Percentiles rank a stretch among this genome's conserved stretches.
Conservation (phyloP, 805 yeast species). For the Spathaspora sp. region DNA sequence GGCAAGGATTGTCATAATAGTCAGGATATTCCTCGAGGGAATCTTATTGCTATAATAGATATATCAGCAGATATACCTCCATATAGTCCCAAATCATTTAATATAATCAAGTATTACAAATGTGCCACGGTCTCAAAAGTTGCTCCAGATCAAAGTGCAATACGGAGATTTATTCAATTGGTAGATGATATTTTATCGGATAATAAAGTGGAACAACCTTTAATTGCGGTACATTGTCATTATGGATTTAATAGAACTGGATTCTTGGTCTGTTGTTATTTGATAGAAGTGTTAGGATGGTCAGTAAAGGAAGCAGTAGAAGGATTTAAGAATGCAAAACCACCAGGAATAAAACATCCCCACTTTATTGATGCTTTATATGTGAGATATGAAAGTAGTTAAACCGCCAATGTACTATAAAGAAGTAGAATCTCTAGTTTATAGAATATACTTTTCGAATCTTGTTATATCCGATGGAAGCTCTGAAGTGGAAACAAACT, state of each 20-base stretch:
- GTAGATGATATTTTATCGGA: conserved; percentile 43
- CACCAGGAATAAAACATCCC: conserved; percentile 74
- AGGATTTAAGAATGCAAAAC: conserved; percentile 53
- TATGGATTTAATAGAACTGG: conserved; percentile 82
- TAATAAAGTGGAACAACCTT: conserved; percentile 24
- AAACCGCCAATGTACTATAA: background rate
- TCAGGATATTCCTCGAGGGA: conserved; percentile 20
- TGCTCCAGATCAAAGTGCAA: conserved; percentile 62
- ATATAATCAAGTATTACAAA: conserved; percentile 56
- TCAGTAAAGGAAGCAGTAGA: conserved; percentile 59
- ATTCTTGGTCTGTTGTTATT: conserved; percentile 63
- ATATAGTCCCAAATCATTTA: conserved; percentile 57
- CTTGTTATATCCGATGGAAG: no score
- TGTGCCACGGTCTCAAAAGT: conserved; percentile 77
- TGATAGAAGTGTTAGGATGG: conserved; percentile 59
- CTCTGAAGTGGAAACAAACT: no score
- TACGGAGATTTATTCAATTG: conserved; percentile 51
- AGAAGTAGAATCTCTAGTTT: no score
- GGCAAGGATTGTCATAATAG: conserved; percentile 10
- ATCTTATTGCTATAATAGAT: conserved; percentile 57
- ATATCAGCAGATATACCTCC: conserved; percentile 71
- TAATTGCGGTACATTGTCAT: conserved; percentile 72
- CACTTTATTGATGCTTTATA: conserved; percentile 73
- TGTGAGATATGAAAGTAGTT: conserved; percentile 49
- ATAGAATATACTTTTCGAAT: no score